Percentiles rank a stretch among this genome's conserved stretches.
These are phyloP conservation scores for Coprinopsis strossmayeri DNA, from an alignment of 768 basidiomycete genomes.

Conservation along the genomic window DNA sequence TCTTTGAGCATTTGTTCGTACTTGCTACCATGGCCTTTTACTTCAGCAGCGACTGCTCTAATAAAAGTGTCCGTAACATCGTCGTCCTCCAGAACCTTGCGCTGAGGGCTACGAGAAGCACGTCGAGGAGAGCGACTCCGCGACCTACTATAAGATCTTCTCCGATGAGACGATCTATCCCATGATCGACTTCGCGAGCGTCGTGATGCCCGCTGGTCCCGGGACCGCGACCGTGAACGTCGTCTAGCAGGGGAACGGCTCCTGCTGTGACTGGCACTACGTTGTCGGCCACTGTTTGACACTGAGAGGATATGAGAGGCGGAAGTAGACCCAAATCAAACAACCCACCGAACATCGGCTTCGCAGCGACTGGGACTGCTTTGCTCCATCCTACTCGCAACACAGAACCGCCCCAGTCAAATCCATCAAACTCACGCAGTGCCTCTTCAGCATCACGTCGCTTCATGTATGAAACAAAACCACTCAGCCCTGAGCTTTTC, in stretches of 20 bases:
- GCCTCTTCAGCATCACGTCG: constrained; percentile 87
- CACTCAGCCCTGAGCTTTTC: constrained; percentile 78
- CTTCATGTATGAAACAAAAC: constrained; percentile 97
- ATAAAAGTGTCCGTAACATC: constrained; percentile 82
- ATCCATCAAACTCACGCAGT: constrained; percentile 84
- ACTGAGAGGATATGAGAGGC: not conserved
- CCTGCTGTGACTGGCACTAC: constrained; percentile 30
- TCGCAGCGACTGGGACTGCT: constrained; percentile 79
- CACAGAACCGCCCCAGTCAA: constrained; percentile 89
- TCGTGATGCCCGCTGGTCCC: constrained; percentile 31
- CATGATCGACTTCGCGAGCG: constrained; percentile 46
- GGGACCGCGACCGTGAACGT: constrained; percentile 32
- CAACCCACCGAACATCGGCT: constrained; percentile 68
- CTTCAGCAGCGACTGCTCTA: constrained; percentile 77
- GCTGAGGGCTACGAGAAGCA: constrained; percentile 45
- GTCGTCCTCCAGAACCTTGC: constrained; percentile 46
- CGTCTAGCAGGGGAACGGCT: constrained; percentile 36
- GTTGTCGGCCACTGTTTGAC: constrained; percentile 13
- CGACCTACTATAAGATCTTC: constrained; percentile 16
- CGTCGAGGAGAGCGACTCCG: constrained; percentile 41
- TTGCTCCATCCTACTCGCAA: constrained; percentile 96
- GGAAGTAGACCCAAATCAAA: not conserved
- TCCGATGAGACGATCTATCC: constrained; percentile 17
- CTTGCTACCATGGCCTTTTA: constrained; percentile 70
- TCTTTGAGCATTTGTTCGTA: constrained; percentile 73